Evolutionary conservation across 345 rosid species (phyloP).

Genomic region (Triadica sebifera): DNA sequence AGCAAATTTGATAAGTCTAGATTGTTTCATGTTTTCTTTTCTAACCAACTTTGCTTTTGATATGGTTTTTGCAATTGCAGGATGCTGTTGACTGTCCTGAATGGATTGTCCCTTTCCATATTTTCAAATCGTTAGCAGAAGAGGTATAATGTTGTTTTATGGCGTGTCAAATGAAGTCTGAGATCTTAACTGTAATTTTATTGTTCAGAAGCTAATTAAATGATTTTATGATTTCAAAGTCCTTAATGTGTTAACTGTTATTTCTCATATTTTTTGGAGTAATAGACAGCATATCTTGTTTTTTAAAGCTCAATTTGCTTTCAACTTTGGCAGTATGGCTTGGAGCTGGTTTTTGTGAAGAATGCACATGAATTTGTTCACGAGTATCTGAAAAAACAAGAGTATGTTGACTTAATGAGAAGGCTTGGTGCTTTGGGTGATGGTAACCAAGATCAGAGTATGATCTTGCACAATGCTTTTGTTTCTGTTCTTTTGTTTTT

Average conservation of each 20-base stretch:
- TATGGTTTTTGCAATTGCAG: slow-evolving; percentile 33
- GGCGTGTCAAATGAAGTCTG: slow-evolving; percentile 7
- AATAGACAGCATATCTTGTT: not conserved
- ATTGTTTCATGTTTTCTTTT: not conserved
- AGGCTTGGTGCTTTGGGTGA: slow-evolving; percentile 96
- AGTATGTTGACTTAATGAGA: slow-evolving; percentile 74
- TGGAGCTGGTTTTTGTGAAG: slow-evolving; percentile 88
- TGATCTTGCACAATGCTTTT: slow-evolving; percentile 17
- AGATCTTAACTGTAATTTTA: not conserved
- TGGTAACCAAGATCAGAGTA: slow-evolving; percentile 88
- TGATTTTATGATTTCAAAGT: not conserved
- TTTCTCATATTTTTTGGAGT: not conserved
- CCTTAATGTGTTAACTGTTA: not conserved
- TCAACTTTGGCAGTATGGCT: slow-evolving; percentile 59
- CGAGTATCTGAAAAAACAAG: slow-evolving; percentile 75
- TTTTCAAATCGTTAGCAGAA: slow-evolving; percentile 87
- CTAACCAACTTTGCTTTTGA: not conserved
- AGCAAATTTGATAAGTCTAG: not conserved
- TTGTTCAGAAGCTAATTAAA: not conserved
- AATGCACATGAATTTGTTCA: slow-evolving; percentile 88
- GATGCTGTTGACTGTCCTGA: slow-evolving; percentile 99
- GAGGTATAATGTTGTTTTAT: too few relatives aligned
- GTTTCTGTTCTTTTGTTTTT: not conserved
- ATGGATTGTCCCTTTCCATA: slow-evolving; percentile 92
- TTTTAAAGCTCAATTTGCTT: not conserved